Evolutionary conservation across 192 early-diverging fungal genomes (phyloP).

Genomic region (Entomortierella beljakovae): DNA sequence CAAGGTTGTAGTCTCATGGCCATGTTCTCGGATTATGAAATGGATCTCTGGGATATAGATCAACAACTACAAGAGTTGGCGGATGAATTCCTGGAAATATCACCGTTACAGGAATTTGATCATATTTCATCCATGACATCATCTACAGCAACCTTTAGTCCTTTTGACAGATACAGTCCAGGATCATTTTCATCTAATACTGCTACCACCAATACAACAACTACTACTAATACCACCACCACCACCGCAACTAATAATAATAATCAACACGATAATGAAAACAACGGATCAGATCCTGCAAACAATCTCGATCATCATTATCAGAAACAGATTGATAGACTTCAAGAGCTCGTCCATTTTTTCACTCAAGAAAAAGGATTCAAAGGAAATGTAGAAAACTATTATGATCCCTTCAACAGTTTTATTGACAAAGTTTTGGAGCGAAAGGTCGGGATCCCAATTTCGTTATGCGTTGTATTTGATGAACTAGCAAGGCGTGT

Average conservation of each 20-base stretch:
- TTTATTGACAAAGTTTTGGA: conserved; percentile 51
- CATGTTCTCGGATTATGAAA: conserved; percentile 40
- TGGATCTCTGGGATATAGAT: conserved; percentile 41
- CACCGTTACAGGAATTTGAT: conserved; percentile 12
- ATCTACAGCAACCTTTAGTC: not conserved
- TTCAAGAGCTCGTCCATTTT: conserved; percentile 38
- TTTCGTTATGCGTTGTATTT: conserved; percentile 53
- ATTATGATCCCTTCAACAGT: conserved; percentile 53
- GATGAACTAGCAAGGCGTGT: conserved; percentile 38
- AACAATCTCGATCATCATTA: conserved; percentile 11
- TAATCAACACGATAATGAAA: not conserved
- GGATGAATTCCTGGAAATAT: conserved; percentile 31
- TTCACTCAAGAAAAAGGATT: conserved; percentile 48
- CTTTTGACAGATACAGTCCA: conserved; percentile 13
- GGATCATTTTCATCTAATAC: not conserved
- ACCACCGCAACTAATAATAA: not conserved
- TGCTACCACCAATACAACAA: too few species aligned
- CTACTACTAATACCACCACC: too few species aligned
- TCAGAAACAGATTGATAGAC: conserved; percentile 15
- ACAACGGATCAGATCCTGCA: not conserved
- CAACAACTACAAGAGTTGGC: conserved; percentile 35
- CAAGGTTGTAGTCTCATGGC: conserved; percentile 47
- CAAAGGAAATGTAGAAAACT: conserved; percentile 51
- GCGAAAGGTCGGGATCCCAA: conserved; percentile 49
- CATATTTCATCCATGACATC: not conserved